Evolutionary conservation across 2,329 filamentous ascomycete genomes (phyloP), one percentile per base, ranked within the genome.

Genomic region (Herpomyces periplanetae): DNA sequence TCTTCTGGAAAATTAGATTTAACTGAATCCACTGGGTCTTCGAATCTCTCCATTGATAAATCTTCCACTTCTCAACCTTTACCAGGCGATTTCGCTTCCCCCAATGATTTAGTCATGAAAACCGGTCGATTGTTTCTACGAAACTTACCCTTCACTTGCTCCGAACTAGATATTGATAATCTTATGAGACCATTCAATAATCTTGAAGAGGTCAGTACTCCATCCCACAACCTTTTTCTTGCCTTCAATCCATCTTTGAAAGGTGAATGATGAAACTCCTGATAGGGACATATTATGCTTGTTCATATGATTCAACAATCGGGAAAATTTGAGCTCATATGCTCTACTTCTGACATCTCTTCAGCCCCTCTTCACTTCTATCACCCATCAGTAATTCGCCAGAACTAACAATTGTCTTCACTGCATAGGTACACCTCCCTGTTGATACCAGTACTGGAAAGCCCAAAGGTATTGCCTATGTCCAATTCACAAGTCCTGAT

Each of bases 261-360:
- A 10, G 11, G 13, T 19, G 15, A 40, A 52, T 75, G 80, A 91
- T 91, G 75, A 91, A 68, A 45, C 55, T 54, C 64, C 64, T 57
- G 80, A 91, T 91, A 91, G 80, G 80, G 80, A 91, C 80, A 91
- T 58, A 75, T 71, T 65, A 88, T 75, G 64, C 64, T 48, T 40
- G 34, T 44, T 68, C 65, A 69, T 48, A 47, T 91, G 73, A 84
- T 73, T 65, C 56, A 48, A 69, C 50, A 41, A 44, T 56, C 59
- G 62, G 61, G 60, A 71, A 60, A 68, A 53, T 64, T 80, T n/a
- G n/a, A n/a, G n/a, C n/a, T n/a, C n/a, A n/a, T n/a, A n/a, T n/a
- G n/a, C n/a, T n/a, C n/a, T n/a, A n/a, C n/a, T n/a, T n/a, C n/a
- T n/a, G n/a, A n/a, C n/a, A n/a, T n/a, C n/a, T n/a, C n/a, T n/a